Percentiles rank a stretch among this genome's conserved stretches.
Evolutionary conservation across 2,329 filamentous ascomycete species (phyloP).

Genomic region (Grosmannia penicillata): DNA sequence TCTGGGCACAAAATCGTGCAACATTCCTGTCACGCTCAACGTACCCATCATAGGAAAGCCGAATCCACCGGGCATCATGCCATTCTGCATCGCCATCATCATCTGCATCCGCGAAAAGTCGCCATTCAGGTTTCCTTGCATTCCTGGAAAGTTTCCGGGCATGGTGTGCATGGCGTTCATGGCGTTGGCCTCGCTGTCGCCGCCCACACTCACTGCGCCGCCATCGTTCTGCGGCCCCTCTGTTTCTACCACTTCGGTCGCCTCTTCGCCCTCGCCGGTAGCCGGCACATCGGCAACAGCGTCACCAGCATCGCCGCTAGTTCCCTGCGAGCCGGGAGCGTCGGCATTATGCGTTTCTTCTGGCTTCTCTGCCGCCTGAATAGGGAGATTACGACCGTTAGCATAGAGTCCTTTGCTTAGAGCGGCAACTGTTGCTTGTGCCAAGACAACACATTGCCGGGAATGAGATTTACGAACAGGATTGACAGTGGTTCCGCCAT

Average conservation of each 20-base stretch:
- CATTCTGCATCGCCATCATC: slow-evolving; percentile 65
- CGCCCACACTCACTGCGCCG: not conserved
- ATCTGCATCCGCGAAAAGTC: slow-evolving; percentile 67
- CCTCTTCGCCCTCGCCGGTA: slow-evolving; percentile 14
- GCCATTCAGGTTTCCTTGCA: slow-evolving; percentile 32
- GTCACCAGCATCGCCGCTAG: slow-evolving; percentile 15
- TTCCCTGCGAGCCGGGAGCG: slow-evolving; percentile 11
- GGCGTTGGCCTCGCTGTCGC: slow-evolving; percentile 17
- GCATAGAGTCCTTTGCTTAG: not conserved
- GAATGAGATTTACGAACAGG: slow-evolving; percentile 8
- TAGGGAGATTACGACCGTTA: slow-evolving; percentile 4
- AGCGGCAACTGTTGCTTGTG: not conserved
- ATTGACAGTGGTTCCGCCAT: slow-evolving; percentile 6
- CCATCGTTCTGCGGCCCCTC: slow-evolving; percentile 14
- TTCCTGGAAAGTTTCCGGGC: slow-evolving; percentile 39
- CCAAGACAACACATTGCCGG: not conserved
- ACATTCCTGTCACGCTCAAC: slow-evolving; percentile 17
- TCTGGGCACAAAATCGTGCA: not conserved
- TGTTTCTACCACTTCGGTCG: slow-evolving; percentile 17
- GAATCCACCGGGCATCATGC: slow-evolving; percentile 41
- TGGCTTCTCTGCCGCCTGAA: slow-evolving; percentile 1
- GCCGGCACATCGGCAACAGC: slow-evolving; percentile 10
- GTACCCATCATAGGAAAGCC: slow-evolving; percentile 76
- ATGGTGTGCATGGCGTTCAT: too few relatives aligned
- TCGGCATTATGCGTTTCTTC: slow-evolving; percentile 3